Conservation (phyloP, 352 stramenopile species). For the Pythium guiyangense region DNA sequence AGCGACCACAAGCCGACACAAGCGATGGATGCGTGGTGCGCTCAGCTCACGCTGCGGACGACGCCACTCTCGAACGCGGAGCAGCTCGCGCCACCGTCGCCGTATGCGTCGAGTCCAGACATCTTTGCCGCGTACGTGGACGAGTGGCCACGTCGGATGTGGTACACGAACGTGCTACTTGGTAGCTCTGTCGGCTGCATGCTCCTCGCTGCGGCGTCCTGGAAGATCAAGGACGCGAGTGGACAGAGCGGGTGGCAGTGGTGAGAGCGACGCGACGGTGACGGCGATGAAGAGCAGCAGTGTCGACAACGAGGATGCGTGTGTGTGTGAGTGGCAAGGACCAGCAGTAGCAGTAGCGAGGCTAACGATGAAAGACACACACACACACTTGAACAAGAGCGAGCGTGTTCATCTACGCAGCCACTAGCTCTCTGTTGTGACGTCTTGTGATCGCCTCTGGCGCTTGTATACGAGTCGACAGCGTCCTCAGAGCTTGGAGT, state of each 20-base stretch:
- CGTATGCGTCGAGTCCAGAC: background rate
- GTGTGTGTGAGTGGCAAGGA: too few relatives aligned
- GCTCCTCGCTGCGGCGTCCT: background rate
- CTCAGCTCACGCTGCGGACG: too few relatives aligned
- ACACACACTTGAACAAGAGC: too few relatives aligned
- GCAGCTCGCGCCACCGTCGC: background rate
- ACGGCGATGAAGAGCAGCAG: too few relatives aligned
- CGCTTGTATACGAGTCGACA: too few relatives aligned
- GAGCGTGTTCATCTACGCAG: background rate
- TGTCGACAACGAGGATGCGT: too few relatives aligned
- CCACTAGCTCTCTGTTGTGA: background rate
- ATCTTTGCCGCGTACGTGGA: background rate
- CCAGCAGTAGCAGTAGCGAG: too few relatives aligned
- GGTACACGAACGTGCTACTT: constrained; percentile 2
- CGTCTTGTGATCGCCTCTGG: constrained; percentile 38
- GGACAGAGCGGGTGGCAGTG: background rate
- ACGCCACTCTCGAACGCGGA: background rate
- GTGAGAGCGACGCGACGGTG: background rate
- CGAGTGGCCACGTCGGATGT: constrained; percentile 1
- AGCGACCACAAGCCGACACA: too few relatives aligned
- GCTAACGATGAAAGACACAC: background rate
- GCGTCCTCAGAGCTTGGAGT: too few relatives aligned
- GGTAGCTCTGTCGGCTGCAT: background rate
- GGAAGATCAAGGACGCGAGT: background rate
- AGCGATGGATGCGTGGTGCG: too few relatives aligned